Conservation (phyloP, 176 grass and related monocot species). For the Carex pumila region DNA sequence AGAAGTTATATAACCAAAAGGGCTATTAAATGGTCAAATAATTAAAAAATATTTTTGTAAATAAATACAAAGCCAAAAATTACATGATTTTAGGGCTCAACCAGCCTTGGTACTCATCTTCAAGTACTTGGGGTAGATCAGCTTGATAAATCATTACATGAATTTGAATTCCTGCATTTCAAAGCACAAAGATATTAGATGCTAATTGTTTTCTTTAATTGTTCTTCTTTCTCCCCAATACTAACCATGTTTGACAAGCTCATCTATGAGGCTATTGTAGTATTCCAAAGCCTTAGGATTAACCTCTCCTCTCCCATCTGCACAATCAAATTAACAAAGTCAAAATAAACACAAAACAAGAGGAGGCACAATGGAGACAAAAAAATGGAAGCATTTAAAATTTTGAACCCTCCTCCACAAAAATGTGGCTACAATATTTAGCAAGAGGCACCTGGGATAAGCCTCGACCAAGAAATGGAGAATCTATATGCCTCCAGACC, state of each 20-base stretch:
- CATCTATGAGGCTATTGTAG: constrained; percentile 63
- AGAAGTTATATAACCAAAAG: not conserved
- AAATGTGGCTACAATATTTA: too few species aligned
- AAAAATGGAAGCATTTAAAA: too few species aligned
- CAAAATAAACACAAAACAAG: not conserved
- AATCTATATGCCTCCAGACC: constrained; percentile 64
- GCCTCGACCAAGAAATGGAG: constrained; percentile 73
- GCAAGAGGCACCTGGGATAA: constrained; percentile 39
- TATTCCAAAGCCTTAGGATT: constrained; percentile 50
- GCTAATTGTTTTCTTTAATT: not conserved
- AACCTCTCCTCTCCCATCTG: constrained; percentile 60
- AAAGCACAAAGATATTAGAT: not conserved
- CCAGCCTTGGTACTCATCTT: constrained; percentile 71
- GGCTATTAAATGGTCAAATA: not conserved
- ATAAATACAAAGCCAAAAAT: constrained; percentile 4
- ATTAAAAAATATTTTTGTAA: not conserved
- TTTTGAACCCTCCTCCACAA: too few species aligned
- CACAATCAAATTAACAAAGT: constrained; percentile 1
- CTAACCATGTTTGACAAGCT: constrained; percentile 39
- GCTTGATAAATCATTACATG: constrained; percentile 60
- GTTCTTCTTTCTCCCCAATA: not conserved
- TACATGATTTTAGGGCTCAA: constrained; percentile 50
- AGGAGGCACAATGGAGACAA: too few species aligned
- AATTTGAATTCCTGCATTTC: constrained; percentile 50
- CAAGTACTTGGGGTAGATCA: constrained; percentile 51